Conservation (phyloP, 2,329 filamentous ascomycete genomes). For the Lasiodiplodia gonubiensis region DNA sequence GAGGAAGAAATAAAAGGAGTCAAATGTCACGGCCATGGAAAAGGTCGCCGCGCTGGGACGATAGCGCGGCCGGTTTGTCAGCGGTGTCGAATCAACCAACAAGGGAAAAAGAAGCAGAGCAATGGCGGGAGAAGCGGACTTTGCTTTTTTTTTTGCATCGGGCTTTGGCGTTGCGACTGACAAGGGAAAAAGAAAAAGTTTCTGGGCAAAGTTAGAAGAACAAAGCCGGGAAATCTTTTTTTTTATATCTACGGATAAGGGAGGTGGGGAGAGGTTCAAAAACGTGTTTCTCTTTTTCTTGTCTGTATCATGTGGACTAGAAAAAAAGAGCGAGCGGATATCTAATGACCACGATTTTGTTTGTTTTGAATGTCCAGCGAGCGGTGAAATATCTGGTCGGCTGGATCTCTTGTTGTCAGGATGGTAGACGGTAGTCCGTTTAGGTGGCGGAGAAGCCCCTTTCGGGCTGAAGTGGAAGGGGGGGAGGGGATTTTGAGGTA, state of each 20-base stretch:
- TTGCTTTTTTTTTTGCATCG: slow-evolving; percentile 27
- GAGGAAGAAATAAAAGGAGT: background rate
- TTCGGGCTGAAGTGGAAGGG: background rate
- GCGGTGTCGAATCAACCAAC: background rate
- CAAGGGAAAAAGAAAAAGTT: background rate
- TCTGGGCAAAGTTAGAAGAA: slow-evolving; percentile 14
- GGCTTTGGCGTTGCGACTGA: slow-evolving; percentile 22
- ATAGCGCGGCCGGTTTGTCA: background rate
- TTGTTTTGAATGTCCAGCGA: background rate
- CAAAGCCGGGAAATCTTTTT: background rate
- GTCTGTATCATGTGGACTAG: slow-evolving; percentile 7
- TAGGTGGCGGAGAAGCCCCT: too few relatives aligned
- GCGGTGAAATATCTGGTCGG: background rate
- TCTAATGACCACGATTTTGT: slow-evolving; percentile 16
- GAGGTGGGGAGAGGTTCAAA: background rate
- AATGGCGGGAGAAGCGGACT: background rate
- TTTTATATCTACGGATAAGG: background rate
- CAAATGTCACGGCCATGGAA: background rate
- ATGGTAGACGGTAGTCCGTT: background rate
- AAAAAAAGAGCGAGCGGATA: slow-evolving; percentile 12
- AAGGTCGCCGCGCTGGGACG: background rate
- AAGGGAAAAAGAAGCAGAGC: background rate
- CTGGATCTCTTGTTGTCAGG: background rate
- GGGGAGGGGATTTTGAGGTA: background rate
- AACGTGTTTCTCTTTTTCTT: background rate